Evolutionary conservation across 441 rosid genomes (phyloP).

Genomic region (Adansonia grandidieri): DNA sequence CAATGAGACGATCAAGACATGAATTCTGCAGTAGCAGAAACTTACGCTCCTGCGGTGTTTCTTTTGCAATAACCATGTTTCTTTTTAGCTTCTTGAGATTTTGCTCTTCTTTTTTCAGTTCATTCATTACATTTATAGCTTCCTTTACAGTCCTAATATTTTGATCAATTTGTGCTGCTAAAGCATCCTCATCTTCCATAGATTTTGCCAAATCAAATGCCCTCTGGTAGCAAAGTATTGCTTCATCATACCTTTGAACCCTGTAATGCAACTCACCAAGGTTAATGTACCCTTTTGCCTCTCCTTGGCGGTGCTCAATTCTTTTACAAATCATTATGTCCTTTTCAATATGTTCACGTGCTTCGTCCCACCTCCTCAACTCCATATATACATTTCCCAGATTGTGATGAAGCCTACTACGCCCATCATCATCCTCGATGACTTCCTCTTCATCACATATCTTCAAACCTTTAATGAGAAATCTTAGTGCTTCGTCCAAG

Average conservation of each 20-base stretch:
- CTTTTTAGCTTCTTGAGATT: slow-evolving; percentile 77
- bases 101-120: slow-evolving; percentile 77
- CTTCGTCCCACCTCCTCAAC: slow-evolving; percentile 79
- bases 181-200: slow-evolving; percentile 91
- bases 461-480: slow-evolving; percentile 66
- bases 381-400: slow-evolving; percentile 79
- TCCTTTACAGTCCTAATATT: slow-evolving; percentile 70
- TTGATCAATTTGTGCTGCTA: slow-evolving; percentile 62
- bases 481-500: slow-evolving; percentile 58
- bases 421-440: slow-evolving; percentile 64
- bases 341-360: slow-evolving; percentile 72
- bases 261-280: slow-evolving; percentile 87
- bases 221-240: slow-evolving; percentile 72
- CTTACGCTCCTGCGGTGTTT: slow-evolving; percentile 65
- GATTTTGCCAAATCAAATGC: slow-evolving; percentile 80
- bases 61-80: slow-evolving; percentile 55
- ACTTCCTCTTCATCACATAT: slow-evolving; percentile 97
- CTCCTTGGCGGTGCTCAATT: slow-evolving; percentile 80
- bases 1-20: slow-evolving; percentile 81
- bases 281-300: slow-evolving; percentile 95
- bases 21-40: slow-evolving; percentile 63
- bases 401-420: slow-evolving; percentile 93
- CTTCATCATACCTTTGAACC: slow-evolving; percentile 79
- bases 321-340: slow-evolving; percentile 80
- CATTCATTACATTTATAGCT: slow-evolving; percentile 74